phyloP scores from a whole-genome alignment of 73 alveolate species.

The Paramecium sexaurelia region DNA sequence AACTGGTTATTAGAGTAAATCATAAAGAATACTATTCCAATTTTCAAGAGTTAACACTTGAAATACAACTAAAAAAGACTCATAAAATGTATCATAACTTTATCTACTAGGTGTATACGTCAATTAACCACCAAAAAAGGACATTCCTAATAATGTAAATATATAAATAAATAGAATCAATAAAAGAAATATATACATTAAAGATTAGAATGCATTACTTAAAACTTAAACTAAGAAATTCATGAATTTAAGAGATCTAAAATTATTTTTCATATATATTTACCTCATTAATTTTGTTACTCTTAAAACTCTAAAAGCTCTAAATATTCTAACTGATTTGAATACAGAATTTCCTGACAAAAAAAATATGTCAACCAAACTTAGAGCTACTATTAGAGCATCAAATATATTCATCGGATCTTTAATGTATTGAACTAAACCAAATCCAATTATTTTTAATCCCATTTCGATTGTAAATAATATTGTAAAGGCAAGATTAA shows the following conservation, averaged over 20 bases:
- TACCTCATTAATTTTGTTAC: conserved; percentile 91
- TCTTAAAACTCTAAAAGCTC: conserved; percentile 96
- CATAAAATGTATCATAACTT: conserved; percentile 88
- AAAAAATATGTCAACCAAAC: conserved; percentile 88
- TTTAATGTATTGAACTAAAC: conserved; percentile 84
- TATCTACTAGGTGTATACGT: conserved; percentile 68
- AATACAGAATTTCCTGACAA: conserved; percentile 83
- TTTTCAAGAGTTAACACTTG: conserved; percentile 90
- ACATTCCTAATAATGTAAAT: conserved; percentile 94
- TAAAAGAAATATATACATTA: conserved; percentile 82
- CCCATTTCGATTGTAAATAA: conserved; percentile 91
- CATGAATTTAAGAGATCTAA: conserved; percentile 79
- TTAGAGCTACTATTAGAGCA: conserved; percentile 86
- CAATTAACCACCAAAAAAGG: conserved; percentile 87
- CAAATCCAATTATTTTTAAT: conserved; percentile 91
- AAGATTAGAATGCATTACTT: conserved; percentile 80
- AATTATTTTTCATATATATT: too few relatives aligned
- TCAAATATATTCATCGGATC: conserved; percentile 96
- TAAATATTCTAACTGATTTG: conserved; percentile 91
- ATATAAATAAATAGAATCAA: conserved; percentile 90
- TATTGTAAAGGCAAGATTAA: conserved; percentile 86
- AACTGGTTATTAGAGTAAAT: conserved; percentile 68
- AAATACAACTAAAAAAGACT: conserved; percentile 87
- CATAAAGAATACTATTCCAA: conserved; percentile 89
- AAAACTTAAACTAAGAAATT: conserved; percentile 87